Evolutionary conservation across 2,329 filamentous ascomycete genomes (phyloP).

Genomic region (Intubia oerlemansii): DNA sequence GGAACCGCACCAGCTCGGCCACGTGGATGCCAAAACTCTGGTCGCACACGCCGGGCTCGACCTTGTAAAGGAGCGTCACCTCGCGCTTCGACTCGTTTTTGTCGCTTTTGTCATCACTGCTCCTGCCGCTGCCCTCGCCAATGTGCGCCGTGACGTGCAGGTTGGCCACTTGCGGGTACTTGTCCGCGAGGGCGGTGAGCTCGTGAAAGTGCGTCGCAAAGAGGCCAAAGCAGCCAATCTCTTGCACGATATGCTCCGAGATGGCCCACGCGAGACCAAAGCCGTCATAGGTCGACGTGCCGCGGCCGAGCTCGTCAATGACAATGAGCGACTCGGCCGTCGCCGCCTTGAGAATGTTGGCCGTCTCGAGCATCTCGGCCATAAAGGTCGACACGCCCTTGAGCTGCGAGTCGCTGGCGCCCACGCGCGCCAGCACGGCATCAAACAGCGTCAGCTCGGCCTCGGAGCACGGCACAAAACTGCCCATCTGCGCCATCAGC

Average conservation of each 20-base stretch:
- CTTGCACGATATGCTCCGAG: conserved; percentile 86
- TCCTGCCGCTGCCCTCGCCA: too few species aligned
- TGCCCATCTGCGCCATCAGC: conserved; percentile 90
- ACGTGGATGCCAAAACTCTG: conserved; percentile 98
- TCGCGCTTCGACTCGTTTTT: conserved; percentile 38
- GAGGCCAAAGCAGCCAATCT: conserved; percentile 83
- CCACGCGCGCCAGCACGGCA: conserved; percentile 86
- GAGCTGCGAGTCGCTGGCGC: conserved; percentile 86
- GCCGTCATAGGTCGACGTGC: conserved; percentile 93
- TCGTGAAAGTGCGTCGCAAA: conserved; percentile 99
- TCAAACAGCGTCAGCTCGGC: conserved; percentile 93
- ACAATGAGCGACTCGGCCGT: conserved; percentile 93
- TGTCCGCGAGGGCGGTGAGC: conserved; percentile 72
- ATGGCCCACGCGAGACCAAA: conserved; percentile 99
- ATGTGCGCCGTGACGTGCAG: conserved; percentile 95
- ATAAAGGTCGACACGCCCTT: conserved; percentile 98
- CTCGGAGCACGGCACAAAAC: conserved; percentile 79
- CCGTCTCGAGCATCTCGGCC: conserved; percentile 98
- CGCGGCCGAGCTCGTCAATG: conserved; percentile 90
- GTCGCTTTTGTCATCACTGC: conserved; percentile 12
- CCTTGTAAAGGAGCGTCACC: conserved; percentile 91
- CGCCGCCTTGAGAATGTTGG: conserved; percentile 93
- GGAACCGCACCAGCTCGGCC: conserved; percentile 87
- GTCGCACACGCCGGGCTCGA: conserved; percentile 86
- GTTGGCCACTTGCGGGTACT: conserved; percentile 74